Percentiles rank a stretch among this genome's conserved stretches.
These are phyloP conservation scores for Backusella westeae DNA, from an alignment of 192 early-diverging fungal genomes.

Conservation along the genomic window DNA sequence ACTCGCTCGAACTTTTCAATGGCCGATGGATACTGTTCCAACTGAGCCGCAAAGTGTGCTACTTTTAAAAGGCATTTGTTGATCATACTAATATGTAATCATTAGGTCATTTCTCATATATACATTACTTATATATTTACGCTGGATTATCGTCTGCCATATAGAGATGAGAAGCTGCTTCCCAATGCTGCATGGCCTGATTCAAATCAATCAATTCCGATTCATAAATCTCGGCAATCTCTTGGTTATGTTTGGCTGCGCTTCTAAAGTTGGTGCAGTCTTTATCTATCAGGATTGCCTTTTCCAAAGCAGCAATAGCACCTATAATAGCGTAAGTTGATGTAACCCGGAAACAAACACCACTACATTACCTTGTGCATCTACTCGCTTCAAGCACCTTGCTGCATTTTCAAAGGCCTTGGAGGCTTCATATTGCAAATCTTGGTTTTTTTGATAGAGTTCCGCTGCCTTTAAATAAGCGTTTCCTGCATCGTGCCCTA, in stretches of 20 bases:
- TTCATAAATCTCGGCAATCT: slow-evolving; percentile 72
- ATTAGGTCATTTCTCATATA: not conserved
- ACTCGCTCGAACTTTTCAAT: slow-evolving; percentile 87
- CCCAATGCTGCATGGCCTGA: slow-evolving; percentile 82
- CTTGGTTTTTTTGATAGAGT: slow-evolving; percentile 62
- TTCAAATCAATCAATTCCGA: slow-evolving; percentile 47
- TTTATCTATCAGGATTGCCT: slow-evolving; percentile 83
- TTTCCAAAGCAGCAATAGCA: slow-evolving; percentile 68
- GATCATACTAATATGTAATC: slow-evolving; percentile 58
- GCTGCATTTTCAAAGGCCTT: slow-evolving; percentile 81
- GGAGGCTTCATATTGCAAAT: slow-evolving; percentile 85
- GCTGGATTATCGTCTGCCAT: slow-evolving; percentile 82
- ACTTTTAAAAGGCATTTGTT: slow-evolving; percentile 91
- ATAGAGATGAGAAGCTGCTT: slow-evolving; percentile 91
- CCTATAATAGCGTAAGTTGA: not conserved
- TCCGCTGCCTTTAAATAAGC: slow-evolving; percentile 84
- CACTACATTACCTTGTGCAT: slow-evolving; percentile 57
- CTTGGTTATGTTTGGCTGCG: slow-evolving; percentile 30
- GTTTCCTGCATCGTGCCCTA: slow-evolving; percentile 93
- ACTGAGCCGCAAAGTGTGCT: slow-evolving; percentile 81
- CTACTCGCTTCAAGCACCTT: slow-evolving; percentile 83
- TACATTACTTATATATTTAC: slow-evolving; percentile 28
- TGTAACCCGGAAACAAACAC: not conserved
- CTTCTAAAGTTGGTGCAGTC: slow-evolving; percentile 73
- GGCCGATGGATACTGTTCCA: slow-evolving; percentile 85